phyloP scores from a whole-genome alignment of 2,329 filamentous ascomycete species.

The Pseudogymnoascus destructans region DNA sequence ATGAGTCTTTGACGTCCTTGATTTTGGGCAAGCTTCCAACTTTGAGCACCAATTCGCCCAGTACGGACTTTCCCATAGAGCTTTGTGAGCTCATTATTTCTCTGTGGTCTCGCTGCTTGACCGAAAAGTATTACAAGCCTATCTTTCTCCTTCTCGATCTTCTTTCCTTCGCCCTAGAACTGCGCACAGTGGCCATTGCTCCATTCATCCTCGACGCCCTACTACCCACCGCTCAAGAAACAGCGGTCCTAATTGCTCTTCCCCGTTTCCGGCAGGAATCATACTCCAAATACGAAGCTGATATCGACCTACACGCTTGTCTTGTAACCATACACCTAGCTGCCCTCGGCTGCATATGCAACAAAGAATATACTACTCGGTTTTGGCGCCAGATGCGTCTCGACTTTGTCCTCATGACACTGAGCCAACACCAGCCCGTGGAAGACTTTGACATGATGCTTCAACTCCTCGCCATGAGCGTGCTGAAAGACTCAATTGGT shows the following conservation, averaged over 20 bases:
- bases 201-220: conserved; percentile 46
- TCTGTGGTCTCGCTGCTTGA: conserved; percentile 55
- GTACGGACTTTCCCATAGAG: conserved; percentile 42
- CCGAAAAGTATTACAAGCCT: conserved; percentile 48
- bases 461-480: conserved; percentile 52
- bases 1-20: conserved; percentile 49
- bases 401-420: conserved; percentile 52
- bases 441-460: conserved; percentile 52
- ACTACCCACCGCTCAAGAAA: conserved; percentile 41
- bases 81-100: conserved; percentile 51
- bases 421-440: conserved; percentile 53
- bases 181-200: conserved; percentile 45
- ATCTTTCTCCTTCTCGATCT: conserved; percentile 53
- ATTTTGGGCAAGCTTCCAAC: conserved; percentile 54
- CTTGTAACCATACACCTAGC: conserved; percentile 53
- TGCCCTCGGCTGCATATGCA: conserved; percentile 44
- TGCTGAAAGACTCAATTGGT: conserved; percentile 50
- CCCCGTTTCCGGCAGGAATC: conserved; percentile 31
- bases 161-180: conserved; percentile 48
- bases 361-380: conserved; percentile 15
- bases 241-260: conserved; percentile 40
- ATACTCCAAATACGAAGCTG: conserved; percentile 34
- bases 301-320: conserved; percentile 50
- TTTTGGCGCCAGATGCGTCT: conserved; percentile 52
- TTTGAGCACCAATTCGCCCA: conserved; percentile 37